These are phyloP conservation scores for Ramichloridium luteum DNA, from an alignment of 2,329 filamentous ascomycete genomes.

Conservation along the genomic window DNA sequence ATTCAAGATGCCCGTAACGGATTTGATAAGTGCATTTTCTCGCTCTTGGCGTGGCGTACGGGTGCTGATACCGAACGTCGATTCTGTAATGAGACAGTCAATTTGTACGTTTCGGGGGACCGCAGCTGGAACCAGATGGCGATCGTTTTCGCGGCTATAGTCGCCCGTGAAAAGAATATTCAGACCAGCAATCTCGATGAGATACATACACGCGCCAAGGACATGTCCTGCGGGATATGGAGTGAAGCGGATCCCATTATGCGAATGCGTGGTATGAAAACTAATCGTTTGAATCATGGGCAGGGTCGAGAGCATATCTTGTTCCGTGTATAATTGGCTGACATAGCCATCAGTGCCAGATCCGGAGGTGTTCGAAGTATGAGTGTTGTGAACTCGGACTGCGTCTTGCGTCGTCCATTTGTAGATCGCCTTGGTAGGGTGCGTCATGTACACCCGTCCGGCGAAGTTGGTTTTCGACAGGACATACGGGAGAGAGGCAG, in stretches of 20 bases:
- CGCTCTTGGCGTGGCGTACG: conserved; percentile 83
- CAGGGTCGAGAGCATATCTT: conserved; percentile 87
- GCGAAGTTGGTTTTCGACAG: conserved; percentile 96
- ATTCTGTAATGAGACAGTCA: conserved; percentile 94
- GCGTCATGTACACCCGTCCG: conserved; percentile 96
- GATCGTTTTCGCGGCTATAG: conserved; percentile 89
- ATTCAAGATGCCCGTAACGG: conserved; percentile 81
- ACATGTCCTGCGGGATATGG: conserved; percentile 96
- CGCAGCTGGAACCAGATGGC: conserved; percentile 86
- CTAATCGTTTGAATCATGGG: conserved; percentile 94
- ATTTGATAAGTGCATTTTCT: conserved; percentile 89
- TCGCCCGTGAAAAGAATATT: conserved; percentile 97
- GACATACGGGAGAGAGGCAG: conserved; percentile 95
- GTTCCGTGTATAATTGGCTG: conserved; percentile 75
- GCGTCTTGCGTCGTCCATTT: conserved; percentile 99
- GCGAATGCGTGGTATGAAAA: conserved; percentile 95
- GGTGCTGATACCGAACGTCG: conserved; percentile 89
- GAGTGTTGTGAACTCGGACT: conserved; percentile 59
- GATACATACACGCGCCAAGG: conserved; percentile 95
- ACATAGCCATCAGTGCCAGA: conserved; percentile 33
- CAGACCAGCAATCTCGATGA: conserved; percentile 91
- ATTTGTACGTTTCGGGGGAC: conserved; percentile 83
- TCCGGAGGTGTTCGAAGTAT: conserved; percentile 16
- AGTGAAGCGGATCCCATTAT: conserved; percentile 91
- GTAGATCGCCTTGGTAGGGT: conserved; percentile 98